These are phyloP conservation scores for Priceomyces melissophilus DNA, from an alignment of 805 yeast species.

Conservation along the genomic window DNA sequence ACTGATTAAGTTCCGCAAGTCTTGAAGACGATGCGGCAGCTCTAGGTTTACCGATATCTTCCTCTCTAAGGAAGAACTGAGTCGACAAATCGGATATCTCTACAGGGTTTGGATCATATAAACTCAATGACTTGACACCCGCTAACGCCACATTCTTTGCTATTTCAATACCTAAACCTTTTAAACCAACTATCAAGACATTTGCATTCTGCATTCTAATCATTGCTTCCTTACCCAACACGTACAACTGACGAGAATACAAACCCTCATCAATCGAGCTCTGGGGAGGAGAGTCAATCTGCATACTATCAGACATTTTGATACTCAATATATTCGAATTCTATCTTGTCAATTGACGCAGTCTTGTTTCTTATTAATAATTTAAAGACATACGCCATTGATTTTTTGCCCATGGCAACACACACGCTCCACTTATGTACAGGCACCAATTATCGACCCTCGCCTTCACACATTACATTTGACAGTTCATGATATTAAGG, in stretches of 20 bases:
- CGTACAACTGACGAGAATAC: constrained; percentile 95
- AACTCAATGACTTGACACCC: constrained; percentile 87
- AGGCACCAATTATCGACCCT: no score
- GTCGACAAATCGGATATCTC: constrained; percentile 73
- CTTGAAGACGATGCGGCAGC: constrained; percentile 67
- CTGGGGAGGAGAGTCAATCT: constrained; percentile 39
- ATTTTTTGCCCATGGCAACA: neutral
- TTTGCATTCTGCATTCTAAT: constrained; percentile 90
- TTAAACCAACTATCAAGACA: constrained; percentile 85
- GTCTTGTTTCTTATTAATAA: neutral
- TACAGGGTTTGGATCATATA: constrained; percentile 78
- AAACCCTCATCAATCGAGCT: constrained; percentile 81
- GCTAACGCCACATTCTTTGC: constrained; percentile 96
- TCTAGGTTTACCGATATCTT: constrained; percentile 74
- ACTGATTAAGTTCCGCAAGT: constrained; percentile 80
- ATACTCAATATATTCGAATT: neutral
- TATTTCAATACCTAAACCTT: constrained; percentile 92
- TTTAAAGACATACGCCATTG: neutral
- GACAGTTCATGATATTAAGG: no score
- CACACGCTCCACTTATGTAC: no score
- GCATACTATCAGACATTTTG: constrained; percentile 32
- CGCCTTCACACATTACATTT: no score
- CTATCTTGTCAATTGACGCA: no score
- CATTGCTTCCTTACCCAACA: constrained; percentile 98
- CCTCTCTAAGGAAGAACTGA: constrained; percentile 75